phyloP scores from a whole-genome alignment of 805 yeast species.

The Wickerhamomyces chambardii region DNA sequence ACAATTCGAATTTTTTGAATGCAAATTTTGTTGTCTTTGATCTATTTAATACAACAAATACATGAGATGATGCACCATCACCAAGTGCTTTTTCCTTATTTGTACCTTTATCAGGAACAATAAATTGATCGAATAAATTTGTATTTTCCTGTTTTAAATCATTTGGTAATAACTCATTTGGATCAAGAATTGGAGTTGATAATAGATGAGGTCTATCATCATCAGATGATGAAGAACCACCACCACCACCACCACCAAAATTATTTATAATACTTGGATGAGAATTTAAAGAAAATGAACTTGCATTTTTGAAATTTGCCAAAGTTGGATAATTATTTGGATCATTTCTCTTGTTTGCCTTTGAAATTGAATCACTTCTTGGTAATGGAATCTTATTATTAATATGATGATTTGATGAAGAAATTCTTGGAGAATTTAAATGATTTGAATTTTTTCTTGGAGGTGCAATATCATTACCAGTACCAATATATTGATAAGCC shows the following conservation, averaged over 20 bases:
- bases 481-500: constrained; percentile 5
- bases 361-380: constrained; percentile 1
- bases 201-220: constrained; percentile 39
- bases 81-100: constrained; percentile 45
- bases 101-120: constrained; percentile 24
- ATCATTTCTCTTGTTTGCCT: constrained; percentile 5
- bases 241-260: constrained; percentile 6
- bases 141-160: constrained; percentile 38
- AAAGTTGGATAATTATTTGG: constrained; percentile 55
- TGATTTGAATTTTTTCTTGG: constrained; percentile 7
- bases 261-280: constrained; percentile 3
- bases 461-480: constrained; percentile 17
- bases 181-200: constrained; percentile 55
- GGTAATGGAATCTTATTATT: background rate
- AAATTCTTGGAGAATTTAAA: background rate
- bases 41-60: constrained; percentile 36
- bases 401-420: background rate
- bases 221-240: constrained; percentile 22
- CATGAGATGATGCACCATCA: constrained; percentile 66
- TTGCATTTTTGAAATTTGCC: constrained; percentile 39
- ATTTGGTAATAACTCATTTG: constrained; percentile 53
- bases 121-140: constrained; percentile 47
- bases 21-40: constrained; percentile 41
- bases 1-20: constrained; percentile 52
- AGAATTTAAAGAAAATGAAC: constrained; percentile 18